A percentile compares a stretch with the other conserved stretches of the same genome.
phyloP scores from a whole-genome alignment of 2,329 filamentous ascomycete species.

The Zymoseptoria pseudotritici region DNA sequence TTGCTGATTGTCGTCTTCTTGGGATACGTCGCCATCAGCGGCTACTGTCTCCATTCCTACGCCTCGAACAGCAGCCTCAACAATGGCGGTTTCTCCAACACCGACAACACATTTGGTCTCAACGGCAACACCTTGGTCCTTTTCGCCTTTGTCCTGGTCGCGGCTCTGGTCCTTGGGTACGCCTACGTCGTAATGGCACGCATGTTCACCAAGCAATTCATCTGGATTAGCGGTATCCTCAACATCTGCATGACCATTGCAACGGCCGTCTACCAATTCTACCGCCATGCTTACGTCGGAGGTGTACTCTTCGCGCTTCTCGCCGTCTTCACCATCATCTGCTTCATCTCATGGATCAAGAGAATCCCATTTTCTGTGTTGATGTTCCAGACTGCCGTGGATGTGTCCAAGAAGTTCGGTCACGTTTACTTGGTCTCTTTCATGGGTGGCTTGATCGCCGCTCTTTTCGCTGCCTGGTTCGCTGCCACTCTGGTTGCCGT shows the following conservation, averaged over 20 bases:
- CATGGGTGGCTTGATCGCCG: constrained; percentile 69
- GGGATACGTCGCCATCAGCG: constrained; percentile 72
- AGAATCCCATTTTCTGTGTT: constrained; percentile 85
- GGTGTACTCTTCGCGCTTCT: constrained; percentile 85
- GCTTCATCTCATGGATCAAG: constrained; percentile 82
- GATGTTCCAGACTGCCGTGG: constrained; percentile 80
- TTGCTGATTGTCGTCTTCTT: constrained; percentile 64
- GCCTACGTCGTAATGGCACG: constrained; percentile 58
- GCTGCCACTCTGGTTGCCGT: constrained; percentile 78
- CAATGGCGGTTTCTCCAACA: constrained; percentile 61
- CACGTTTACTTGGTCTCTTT: constrained; percentile 82
- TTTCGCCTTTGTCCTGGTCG: constrained; percentile 68
- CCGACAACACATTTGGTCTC: constrained; percentile 58
- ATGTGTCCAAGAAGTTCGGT: constrained; percentile 74
- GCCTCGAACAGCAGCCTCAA: constrained; percentile 58
- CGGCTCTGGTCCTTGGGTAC: constrained; percentile 68
- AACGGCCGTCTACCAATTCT: constrained; percentile 80
- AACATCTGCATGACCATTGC: constrained; percentile 80
- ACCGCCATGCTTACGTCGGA: constrained; percentile 66
- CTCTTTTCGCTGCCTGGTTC: constrained; percentile 77
- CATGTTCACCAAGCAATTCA: constrained; percentile 67
- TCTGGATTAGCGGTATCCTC: constrained; percentile 85
- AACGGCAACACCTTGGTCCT: constrained; percentile 80
- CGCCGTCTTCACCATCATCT: constrained; percentile 68
- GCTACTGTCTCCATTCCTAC: constrained; percentile 68